phyloP scores from a whole-genome alignment of 1,284 basidiomycete species.

The Dichomitus squalens region DNA sequence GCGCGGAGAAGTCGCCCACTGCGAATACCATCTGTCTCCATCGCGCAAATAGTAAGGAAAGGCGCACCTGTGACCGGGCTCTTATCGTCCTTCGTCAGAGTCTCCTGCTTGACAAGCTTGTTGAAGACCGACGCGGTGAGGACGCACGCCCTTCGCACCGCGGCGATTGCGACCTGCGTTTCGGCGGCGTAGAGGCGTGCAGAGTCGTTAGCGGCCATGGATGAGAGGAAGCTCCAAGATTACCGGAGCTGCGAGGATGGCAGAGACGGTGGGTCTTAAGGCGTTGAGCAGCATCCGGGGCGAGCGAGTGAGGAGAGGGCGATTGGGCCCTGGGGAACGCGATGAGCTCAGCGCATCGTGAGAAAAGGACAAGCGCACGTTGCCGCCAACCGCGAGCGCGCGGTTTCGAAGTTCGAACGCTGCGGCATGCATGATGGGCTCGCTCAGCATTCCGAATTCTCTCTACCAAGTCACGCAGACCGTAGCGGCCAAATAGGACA shows the following conservation, averaged over 20 bases:
- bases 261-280: constrained; percentile 20
- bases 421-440: too few relatives aligned
- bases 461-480: too few relatives aligned
- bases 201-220: background rate
- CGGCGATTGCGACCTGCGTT: constrained; percentile 81
- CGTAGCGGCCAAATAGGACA: too few relatives aligned
- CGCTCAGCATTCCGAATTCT: too few relatives aligned
- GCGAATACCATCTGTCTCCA: background rate
- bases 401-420: too few relatives aligned
- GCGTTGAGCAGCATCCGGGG: constrained; percentile 17
- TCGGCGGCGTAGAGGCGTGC: constrained; percentile 48
- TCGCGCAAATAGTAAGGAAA: background rate
- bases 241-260: constrained; percentile 22
- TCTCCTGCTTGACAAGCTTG: constrained; percentile 85
- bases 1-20: constrained; percentile 93
- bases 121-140: constrained; percentile 89
- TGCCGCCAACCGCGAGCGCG: too few relatives aligned
- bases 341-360: too few relatives aligned
- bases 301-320: constrained; percentile 16
- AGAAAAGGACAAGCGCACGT: too few relatives aligned
- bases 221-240: constrained; percentile 5
- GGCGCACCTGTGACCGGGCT: constrained; percentile 89
- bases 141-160: constrained; percentile 86
- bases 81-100: constrained; percentile 91
- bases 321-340: too few relatives aligned